Percentiles rank a stretch among this genome's conserved stretches.
phyloP scores from a whole-genome alignment of 108 stramenopile genomes.

The Cylindrotheca closterium region DNA sequence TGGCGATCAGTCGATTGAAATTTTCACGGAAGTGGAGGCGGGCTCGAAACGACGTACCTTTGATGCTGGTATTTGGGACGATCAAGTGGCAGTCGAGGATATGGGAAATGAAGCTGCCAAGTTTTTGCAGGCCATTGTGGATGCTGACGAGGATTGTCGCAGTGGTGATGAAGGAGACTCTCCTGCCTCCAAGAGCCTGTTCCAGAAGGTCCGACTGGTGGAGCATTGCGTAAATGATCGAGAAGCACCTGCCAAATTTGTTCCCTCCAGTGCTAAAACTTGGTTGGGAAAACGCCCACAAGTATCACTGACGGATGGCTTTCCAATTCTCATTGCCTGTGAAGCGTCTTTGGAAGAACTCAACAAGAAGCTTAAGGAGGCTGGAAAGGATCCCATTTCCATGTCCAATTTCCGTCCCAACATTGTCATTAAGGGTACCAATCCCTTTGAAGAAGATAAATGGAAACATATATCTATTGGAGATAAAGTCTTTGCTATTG shows the following conservation, averaged over 20 bases:
- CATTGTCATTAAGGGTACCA: conserved; percentile 59
- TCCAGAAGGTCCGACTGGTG: conserved; percentile 58
- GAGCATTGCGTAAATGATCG: conserved; percentile 22
- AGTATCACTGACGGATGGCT: conserved; percentile 74
- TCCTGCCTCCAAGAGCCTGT: conserved; percentile 8
- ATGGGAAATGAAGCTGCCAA: conserved; percentile 74
- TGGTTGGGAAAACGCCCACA: conserved; percentile 28
- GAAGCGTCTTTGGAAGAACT: conserved; percentile 71
- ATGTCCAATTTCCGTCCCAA: conserved; percentile 88
- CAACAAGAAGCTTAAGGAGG: conserved; percentile 51
- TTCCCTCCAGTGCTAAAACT: conserved; percentile 47
- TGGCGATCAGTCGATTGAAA: not conserved
- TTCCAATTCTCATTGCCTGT: conserved; percentile 76
- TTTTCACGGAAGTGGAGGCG: not conserved
- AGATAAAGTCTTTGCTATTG: conserved; percentile 58
- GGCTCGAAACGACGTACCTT: conserved; percentile 18
- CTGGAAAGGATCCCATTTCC: conserved; percentile 49
- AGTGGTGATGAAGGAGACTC: not conserved
- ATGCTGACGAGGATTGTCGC: conserved; percentile 18
- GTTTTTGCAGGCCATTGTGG: conserved; percentile 59
- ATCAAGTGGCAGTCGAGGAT: conserved; percentile 62
- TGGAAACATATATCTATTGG: conserved; percentile 86
- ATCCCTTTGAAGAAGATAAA: conserved; percentile 74
- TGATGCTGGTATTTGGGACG: conserved; percentile 65
- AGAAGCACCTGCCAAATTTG: conserved; percentile 35